Base-by-base conservation (phyloP, 2,329 filamentous ascomycete genomes). In the Myriangium duriaei region DNA sequence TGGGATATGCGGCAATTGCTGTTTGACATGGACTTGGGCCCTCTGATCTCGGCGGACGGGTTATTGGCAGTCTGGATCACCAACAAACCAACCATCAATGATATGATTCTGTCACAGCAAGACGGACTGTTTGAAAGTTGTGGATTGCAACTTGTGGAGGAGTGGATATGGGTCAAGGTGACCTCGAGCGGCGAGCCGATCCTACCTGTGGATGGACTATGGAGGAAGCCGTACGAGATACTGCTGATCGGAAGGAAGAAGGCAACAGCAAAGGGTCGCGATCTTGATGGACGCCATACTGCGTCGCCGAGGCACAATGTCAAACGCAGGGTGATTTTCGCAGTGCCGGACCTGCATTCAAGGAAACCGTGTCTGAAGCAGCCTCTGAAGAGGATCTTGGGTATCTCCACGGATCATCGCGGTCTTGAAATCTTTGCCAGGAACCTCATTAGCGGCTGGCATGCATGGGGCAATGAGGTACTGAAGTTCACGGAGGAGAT, bases 91-190 rank as follows among this genome's bases (percentile, higher is more conserved):
- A 64, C 64, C 12, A 52, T 73, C 11, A 61, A 72, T 14, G 63
- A 75, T 2, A 57, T 71, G 14, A 67, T 69, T 12, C 58, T 85
- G 0, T 32, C 36, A 19, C 69, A 51, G 30, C 62, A 66, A 0
- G 55, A 61, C 2, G 77, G 77, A 1, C 46, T 87, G 2, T 79
- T 87, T 45, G 66, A 70, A 5, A 57, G 63, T 21, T 85, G 79
- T 79, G 77, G 74, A 15, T 59, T 88, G 0, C 67, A 76, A 36
- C 52, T 74, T 9, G 63, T 73, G 0, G 72, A 77, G 34, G 79
- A 87, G 52, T 88, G 82, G 81, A 67, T 76, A 2, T 91, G 82
- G 82, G 56, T 87, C 34, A 91, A 91, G 55, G 68, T 80, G 9
- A 83, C 82, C 0, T 55, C 56, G 0, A 47, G 55, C 0, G 82